A percentile compares a stretch with the other conserved stretches of the same genome.
Evolutionary conservation across 192 early-diverging fungal genomes (phyloP).

Genomic region (Nowakowskiella sp.): DNA sequence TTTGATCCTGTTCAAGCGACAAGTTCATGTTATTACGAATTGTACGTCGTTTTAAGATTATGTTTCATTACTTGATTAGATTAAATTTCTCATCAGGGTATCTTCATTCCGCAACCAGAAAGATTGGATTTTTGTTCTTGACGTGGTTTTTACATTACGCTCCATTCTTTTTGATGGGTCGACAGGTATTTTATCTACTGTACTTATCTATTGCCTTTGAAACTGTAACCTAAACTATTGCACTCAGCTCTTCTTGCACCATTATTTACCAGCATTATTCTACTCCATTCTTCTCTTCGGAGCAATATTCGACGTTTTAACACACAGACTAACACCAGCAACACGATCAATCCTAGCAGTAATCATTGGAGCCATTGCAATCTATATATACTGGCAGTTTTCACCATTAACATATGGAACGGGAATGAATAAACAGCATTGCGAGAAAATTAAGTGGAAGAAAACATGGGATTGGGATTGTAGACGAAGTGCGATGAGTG

Average conservation of each 20-base stretch:
- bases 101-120: conserved; percentile 11
- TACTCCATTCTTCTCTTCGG: conserved; percentile 71
- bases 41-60: conserved; percentile 1
- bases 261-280: conserved; percentile 91
- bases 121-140: conserved; percentile 45
- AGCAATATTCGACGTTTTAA: conserved; percentile 64
- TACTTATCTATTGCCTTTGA: conserved; percentile 10
- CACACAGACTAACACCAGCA: conserved; percentile 50
- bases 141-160: conserved; percentile 81
- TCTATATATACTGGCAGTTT: conserved; percentile 58
- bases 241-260: conserved; percentile 70
- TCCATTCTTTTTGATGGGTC: conserved; percentile 84
- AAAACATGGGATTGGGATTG: conserved; percentile 80
- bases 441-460: conserved; percentile 70
- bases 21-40: conserved; percentile 10
- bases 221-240: neutral
- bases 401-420: conserved; percentile 81
- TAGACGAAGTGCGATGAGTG: no score
- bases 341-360: conserved; percentile 35
- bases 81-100: conserved; percentile 16
- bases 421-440: conserved; percentile 63
- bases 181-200: conserved; percentile 40
- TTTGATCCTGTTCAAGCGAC: conserved; percentile 25
- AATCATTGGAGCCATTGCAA: conserved; percentile 42
- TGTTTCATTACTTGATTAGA: conserved; percentile 5